phyloP scores from a whole-genome alignment of 257 asterid genomes.

The Craterostigma plantagineum region DNA sequence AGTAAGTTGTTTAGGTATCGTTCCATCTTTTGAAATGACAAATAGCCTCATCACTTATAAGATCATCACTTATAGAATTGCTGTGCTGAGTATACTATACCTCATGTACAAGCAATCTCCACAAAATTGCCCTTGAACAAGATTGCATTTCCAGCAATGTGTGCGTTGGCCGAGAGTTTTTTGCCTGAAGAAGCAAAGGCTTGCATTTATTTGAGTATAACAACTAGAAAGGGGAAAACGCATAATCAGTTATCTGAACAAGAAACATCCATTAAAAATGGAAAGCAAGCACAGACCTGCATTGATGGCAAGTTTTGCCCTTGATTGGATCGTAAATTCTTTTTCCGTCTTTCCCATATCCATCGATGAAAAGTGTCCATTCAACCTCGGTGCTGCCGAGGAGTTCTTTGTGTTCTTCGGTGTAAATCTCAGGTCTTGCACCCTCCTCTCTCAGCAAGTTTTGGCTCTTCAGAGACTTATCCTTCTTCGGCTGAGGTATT shows the following conservation, averaged over 20 bases:
- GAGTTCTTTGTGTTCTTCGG: constrained; percentile 72
- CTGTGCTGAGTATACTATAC: constrained; percentile 16
- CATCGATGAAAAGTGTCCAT: constrained; percentile 82
- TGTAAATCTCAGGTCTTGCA: constrained; percentile 60
- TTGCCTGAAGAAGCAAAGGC: constrained; percentile 38
- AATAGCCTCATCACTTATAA: no score
- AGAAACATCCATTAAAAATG: not conserved
- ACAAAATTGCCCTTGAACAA: constrained; percentile 94
- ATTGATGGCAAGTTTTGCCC: constrained; percentile 92
- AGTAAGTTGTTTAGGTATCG: not conserved
- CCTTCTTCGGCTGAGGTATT: constrained; percentile 19
- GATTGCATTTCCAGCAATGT: constrained; percentile 49
- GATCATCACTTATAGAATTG: no score
- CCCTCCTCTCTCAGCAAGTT: constrained; percentile 49
- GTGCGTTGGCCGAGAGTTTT: constrained; percentile 90
- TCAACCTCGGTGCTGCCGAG: constrained; percentile 66
- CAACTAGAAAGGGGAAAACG: not conserved
- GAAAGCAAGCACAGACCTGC: constrained; percentile 36
- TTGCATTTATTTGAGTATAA: not conserved
- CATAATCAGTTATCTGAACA: not conserved
- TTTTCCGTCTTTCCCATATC: constrained; percentile 71
- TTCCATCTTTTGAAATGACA: not conserved
- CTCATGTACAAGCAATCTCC: constrained; percentile 97
- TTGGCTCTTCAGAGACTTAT: constrained; percentile 10
- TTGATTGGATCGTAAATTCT: constrained; percentile 64